Evolutionary conservation across 1,284 basidiomycete genomes (phyloP).

Genomic region (Papiliotrema fonsecae): DNA sequence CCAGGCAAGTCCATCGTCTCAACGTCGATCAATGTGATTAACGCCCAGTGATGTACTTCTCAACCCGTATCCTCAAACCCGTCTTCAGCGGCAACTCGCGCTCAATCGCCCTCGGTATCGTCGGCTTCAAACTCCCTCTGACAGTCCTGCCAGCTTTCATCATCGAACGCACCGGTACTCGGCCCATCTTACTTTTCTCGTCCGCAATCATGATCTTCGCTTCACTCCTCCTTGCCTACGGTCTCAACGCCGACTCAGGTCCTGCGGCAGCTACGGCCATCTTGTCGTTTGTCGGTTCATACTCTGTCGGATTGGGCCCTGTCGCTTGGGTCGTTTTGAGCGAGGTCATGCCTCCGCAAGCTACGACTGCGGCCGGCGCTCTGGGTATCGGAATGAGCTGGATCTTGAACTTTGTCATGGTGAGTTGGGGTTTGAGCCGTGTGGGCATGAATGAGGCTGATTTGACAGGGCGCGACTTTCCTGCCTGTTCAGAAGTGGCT

Average conservation of each 20-base stretch:
- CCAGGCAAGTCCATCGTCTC: constrained; percentile 19
- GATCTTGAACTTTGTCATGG: constrained; percentile 24
- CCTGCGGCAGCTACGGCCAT: constrained; percentile 13
- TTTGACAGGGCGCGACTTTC: constrained; percentile 24
- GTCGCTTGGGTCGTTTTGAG: constrained; percentile 32
- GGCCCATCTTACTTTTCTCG: constrained; percentile 9
- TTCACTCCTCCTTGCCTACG: constrained; percentile 16
- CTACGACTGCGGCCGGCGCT: constrained; percentile 19
- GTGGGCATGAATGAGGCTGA: neutral
- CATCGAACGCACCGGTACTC: constrained; percentile 26
- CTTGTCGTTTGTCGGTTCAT: constrained; percentile 22
- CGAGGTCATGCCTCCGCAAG: constrained; percentile 23
- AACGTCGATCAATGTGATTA: neutral
- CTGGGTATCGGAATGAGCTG: constrained; percentile 28
- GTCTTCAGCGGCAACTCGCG: constrained; percentile 38
- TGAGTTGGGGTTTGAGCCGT: neutral
- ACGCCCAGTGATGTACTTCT: constrained; percentile 44
- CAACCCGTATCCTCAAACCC: constrained; percentile 43
- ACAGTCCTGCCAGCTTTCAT: constrained; percentile 49
- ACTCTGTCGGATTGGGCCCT: constrained; percentile 28
- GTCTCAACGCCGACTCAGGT: constrained; percentile 17
- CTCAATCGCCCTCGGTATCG: constrained; percentile 38
- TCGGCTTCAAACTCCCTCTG: constrained; percentile 46
- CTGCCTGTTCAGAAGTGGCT: constrained; percentile 33
- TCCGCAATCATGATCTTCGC: constrained; percentile 12